These are phyloP conservation scores for Calonectria pseudoturangicola DNA, from an alignment of 2,329 filamentous ascomycete species.

Conservation along the genomic window DNA sequence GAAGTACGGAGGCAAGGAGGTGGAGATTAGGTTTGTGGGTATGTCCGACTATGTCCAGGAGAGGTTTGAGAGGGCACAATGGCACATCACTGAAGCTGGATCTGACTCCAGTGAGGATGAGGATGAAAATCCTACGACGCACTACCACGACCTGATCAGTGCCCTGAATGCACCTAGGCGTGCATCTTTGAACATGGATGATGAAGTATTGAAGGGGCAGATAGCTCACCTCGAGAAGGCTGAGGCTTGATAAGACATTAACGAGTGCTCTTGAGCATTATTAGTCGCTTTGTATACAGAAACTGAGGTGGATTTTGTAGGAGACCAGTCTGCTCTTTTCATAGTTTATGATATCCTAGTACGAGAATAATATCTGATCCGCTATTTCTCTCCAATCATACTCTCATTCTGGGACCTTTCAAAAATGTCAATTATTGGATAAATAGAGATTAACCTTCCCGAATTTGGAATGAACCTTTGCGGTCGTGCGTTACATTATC, in stretches of 20 bases:
- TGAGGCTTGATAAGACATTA: constrained; percentile 30
- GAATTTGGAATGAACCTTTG: too few species aligned
- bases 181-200: constrained; percentile 37
- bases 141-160: constrained; percentile 45
- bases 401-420: too few species aligned
- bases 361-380: background rate
- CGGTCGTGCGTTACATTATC: too few species aligned
- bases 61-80: constrained; percentile 62
- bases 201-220: constrained; percentile 41
- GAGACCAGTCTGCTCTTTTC: background rate
- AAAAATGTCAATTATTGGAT: too few species aligned
- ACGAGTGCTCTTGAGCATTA: background rate
- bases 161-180: constrained; percentile 48
- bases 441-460: too few species aligned
- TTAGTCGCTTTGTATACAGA: background rate
- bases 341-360: background rate
- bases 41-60: constrained; percentile 65
- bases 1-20: constrained; percentile 67
- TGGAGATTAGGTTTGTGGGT: constrained; percentile 69
- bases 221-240: constrained; percentile 46
- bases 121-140: constrained; percentile 27
- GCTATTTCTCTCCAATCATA: background rate
- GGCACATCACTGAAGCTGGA: constrained; percentile 52
- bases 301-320: background rate
- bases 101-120: constrained; percentile 33